Base-by-base conservation (phyloP, 2,329 filamentous ascomycete genomes). In the Arthrobotrys pseudoclavata region DNA sequence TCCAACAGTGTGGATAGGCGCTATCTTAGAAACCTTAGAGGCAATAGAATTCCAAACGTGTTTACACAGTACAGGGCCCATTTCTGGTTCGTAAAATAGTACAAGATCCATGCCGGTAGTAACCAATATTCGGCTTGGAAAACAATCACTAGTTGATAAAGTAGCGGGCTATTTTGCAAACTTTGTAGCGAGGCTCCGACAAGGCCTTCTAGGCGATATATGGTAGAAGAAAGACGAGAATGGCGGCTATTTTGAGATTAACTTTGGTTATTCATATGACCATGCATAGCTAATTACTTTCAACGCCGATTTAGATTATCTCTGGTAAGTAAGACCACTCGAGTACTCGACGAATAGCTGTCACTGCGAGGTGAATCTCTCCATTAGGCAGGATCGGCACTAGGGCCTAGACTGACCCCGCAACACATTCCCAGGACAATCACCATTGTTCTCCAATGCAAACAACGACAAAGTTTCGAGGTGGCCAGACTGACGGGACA, bases 381-480 rank as follows among this genome's bases (percentile, higher is more conserved):
- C 42, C 34, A 57, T 61, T 52, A 63, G 60, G 68, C 68, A 71
- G 31, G 68, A 70, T 70, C 47, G 31, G 20, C 67, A 4, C 10
- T 24, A 24, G 31, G 24, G 26, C 55, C 69, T 72, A 62, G 69
- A 66, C 13, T 37, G 10, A 15, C 31, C 47, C 45, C 26, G 47
- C 60, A 72, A 72, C 69, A 64, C 69, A 57, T 57, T 42, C 20
- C 12, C 5, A 12, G 2, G 6, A 60, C 55, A 60, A 60, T 60
- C 55, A 10, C 22, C 20, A 60, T 60, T 60, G 34, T 60, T 42
- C 31, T 40, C 53, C 55, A 60, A 24, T 34, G 26, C 3, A n/a
- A 60, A 40, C 20, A 24, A 5, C 5, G 20, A 6, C 6, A 13
- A 12, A 24, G n/a, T 42, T 60, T 60, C 55, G 31, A 40, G 55